Percentiles rank a stretch among this genome's conserved stretches.
phyloP scores from a whole-genome alignment of 768 basidiomycete species.

The Amanita pallidorosea region DNA sequence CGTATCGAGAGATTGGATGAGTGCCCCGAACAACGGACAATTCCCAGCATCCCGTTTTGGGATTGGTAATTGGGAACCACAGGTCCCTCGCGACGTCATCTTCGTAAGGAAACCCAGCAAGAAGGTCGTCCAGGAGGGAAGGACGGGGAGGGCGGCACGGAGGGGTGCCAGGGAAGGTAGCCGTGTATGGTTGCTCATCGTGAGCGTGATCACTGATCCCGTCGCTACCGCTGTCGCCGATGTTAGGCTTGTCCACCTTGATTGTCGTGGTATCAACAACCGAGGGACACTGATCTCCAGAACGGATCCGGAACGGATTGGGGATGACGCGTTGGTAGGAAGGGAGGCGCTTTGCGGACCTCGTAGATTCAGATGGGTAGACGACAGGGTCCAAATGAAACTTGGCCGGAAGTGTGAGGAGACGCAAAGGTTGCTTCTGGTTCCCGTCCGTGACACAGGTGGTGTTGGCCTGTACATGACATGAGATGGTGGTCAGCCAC shows the following conservation, averaged over 20 bases:
- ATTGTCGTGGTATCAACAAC: neutral
- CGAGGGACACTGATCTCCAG: neutral
- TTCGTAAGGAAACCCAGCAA: neutral
- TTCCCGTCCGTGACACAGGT: neutral
- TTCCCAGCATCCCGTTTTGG: neutral
- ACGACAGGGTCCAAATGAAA: neutral
- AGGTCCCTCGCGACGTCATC: neutral
- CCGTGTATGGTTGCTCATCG: neutral
- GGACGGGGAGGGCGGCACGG: neutral
- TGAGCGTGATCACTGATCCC: too few relatives aligned
- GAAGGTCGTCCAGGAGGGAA: neutral
- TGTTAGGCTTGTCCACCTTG: neutral
- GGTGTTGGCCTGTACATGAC: neutral
- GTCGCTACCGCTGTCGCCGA: too few relatives aligned
- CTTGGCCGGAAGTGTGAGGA: neutral
- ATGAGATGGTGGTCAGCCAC: neutral
- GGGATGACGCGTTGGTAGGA: neutral
- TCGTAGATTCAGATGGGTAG: neutral
- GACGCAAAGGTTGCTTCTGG: neutral
- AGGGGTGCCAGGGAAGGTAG: too few relatives aligned
- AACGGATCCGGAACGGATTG: neutral
- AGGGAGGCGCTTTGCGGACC: neutral
- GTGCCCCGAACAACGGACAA: neutral
- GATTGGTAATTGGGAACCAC: neutral
- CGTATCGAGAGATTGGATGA: neutral